phyloP scores from a whole-genome alignment of 306 rosid species.

The Clitoria ternatea region DNA sequence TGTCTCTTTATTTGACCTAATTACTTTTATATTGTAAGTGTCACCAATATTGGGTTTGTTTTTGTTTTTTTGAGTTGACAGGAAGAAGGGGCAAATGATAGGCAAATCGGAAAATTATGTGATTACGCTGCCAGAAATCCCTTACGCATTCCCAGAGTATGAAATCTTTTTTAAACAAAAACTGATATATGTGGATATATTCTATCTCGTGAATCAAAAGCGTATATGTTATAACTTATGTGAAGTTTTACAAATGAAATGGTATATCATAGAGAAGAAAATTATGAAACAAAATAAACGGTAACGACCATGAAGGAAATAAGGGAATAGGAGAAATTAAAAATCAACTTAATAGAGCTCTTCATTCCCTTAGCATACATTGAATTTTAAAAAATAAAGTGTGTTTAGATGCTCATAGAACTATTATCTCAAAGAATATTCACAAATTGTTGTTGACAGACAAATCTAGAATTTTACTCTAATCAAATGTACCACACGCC shows the following conservation, averaged over 20 bases:
- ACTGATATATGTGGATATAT: neutral
- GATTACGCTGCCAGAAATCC: slow-evolving; percentile 93
- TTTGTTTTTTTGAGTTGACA: slow-evolving; percentile 31
- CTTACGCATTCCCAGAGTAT: slow-evolving; percentile 90
- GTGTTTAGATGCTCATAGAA: neutral
- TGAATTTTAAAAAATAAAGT: neutral
- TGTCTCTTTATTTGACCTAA: neutral
- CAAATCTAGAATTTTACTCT: neutral
- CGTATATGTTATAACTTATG: neutral
- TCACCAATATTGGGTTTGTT: slow-evolving; percentile 1
- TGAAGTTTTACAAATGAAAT: neutral
- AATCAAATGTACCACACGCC: neutral
- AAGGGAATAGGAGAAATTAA: neutral
- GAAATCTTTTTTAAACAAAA: slow-evolving; percentile 21
- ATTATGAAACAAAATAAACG: neutral
- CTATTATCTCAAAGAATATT: neutral
- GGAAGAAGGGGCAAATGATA: slow-evolving; percentile 92
- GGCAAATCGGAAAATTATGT: slow-evolving; percentile 85
- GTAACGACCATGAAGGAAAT: neutral
- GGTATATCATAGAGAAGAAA: neutral
- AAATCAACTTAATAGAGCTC: neutral
- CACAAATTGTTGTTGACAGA: neutral
- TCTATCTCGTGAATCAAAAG: neutral
- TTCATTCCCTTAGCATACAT: neutral
- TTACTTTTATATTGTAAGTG: neutral